Conservation (phyloP, 805 yeast species). For the Metschnikowia shivogae region DNA sequence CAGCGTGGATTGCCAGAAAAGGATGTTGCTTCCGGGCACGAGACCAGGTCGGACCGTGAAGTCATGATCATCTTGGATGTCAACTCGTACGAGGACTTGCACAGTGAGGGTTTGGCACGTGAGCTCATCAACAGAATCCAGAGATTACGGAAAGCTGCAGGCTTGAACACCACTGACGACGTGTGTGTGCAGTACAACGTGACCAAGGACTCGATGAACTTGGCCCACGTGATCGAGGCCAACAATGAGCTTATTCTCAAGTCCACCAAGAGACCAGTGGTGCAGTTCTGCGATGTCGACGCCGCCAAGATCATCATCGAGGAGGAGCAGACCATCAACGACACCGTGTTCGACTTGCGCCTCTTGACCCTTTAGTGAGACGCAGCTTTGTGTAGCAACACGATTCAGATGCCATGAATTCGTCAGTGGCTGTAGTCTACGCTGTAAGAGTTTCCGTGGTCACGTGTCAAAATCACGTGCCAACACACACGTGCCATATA, state of each 20-base stretch:
- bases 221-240: slow-evolving; percentile 55
- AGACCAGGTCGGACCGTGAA: slow-evolving; percentile 82
- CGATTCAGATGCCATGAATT: too few species aligned
- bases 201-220: slow-evolving; percentile 58
- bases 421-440: too few species aligned
- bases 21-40: slow-evolving; percentile 65
- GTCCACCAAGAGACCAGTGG: slow-evolving; percentile 67
- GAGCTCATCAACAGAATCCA: slow-evolving; percentile 96
- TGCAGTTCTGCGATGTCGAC: slow-evolving; percentile 40
- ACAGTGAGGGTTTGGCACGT: slow-evolving; percentile 93
- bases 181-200: slow-evolving; percentile 79
- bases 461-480: too few species aligned
- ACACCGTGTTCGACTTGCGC: slow-evolving; percentile 73
- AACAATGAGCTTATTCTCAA: slow-evolving; percentile 71
- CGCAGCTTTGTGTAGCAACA: background rate
- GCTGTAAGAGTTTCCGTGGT: too few species aligned
- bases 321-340: slow-evolving; percentile 78
- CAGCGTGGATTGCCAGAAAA: slow-evolving; percentile 81
- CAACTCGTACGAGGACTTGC: slow-evolving; percentile 79
- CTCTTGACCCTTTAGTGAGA: slow-evolving; percentile 55
- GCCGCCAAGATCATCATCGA: slow-evolving; percentile 54
- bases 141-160: slow-evolving; percentile 94
- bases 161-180: slow-evolving; percentile 92
- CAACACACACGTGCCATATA: too few species aligned
- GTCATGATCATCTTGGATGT: slow-evolving; percentile 88